These are phyloP conservation scores for Paramecium octaurelia DNA, from an alignment of 73 alveolate genomes.

Conservation along the genomic window DNA sequence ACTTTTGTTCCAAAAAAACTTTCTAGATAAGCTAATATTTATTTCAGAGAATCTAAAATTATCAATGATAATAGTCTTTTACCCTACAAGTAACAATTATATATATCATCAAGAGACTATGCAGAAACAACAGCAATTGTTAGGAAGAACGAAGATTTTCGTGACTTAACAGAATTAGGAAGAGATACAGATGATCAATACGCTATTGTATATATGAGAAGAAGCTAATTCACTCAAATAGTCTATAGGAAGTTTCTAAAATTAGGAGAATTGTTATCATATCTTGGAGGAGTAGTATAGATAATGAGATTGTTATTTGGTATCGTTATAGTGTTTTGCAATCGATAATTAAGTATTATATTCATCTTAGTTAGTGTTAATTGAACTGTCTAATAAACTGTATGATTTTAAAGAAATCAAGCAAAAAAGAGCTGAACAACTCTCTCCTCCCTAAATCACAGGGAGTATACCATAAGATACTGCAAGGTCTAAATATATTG, in stretches of 20 bases:
- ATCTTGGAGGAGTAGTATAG: slow-evolving; percentile 13
- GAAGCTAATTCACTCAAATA: slow-evolving; percentile 18
- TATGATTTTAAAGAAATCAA: background rate
- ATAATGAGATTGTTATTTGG: background rate
- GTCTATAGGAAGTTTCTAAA: background rate
- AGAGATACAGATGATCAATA: slow-evolving; percentile 5
- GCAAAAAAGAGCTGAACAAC: background rate
- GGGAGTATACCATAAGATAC: background rate
- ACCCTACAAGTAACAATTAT: background rate
- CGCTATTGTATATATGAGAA: background rate
- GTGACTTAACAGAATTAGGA: slow-evolving; percentile 43
- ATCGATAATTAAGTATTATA: background rate
- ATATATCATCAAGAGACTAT: background rate
- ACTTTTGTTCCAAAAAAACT: slow-evolving; percentile 18
- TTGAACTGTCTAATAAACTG: background rate
- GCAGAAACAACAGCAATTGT: background rate
- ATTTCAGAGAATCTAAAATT: background rate
- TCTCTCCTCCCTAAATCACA: background rate
- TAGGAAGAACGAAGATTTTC: background rate
- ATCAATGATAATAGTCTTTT: background rate
- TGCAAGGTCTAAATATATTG: background rate
- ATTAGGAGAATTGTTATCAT: slow-evolving; percentile 24
- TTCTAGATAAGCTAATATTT: background rate
- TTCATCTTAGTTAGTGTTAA: background rate
- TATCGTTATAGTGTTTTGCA: background rate